These are phyloP conservation scores for Boletus coccyginus DNA, from an alignment of 768 basidiomycete species.

Conservation along the genomic window DNA sequence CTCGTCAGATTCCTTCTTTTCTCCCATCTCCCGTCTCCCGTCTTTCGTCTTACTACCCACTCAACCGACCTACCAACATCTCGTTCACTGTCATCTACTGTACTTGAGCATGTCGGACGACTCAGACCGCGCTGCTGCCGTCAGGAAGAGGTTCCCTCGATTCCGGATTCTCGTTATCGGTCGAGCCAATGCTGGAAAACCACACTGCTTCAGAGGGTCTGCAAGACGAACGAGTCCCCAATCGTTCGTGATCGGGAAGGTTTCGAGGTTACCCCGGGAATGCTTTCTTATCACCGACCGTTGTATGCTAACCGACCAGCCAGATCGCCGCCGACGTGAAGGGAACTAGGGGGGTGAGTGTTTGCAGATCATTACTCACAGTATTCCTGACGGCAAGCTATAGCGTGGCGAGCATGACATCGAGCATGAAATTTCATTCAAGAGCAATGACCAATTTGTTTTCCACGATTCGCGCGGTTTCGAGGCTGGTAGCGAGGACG, in stretches of 20 bases:
- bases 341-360: not conserved
- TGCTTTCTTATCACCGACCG: not conserved
- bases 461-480: too few species aligned
- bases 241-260: constrained; percentile 23
- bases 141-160: constrained; percentile 7
- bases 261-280: constrained; percentile 10
- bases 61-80: too few species aligned
- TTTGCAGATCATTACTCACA: not conserved
- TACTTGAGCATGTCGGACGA: not conserved
- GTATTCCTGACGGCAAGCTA: not conserved
- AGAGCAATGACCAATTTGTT: too few species aligned
- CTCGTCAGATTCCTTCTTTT: too few species aligned
- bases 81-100: not conserved
- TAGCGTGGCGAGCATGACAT: constrained; percentile 12
- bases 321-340: constrained; percentile 2
- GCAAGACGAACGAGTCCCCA: constrained; percentile 34
- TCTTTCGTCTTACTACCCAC: too few species aligned
- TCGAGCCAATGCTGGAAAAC: constrained; percentile 40
- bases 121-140: not conserved
- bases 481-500: too few species aligned
- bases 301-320: too few species aligned
- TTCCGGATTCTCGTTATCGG: constrained; percentile 42
- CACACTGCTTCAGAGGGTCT: constrained; percentile 38
- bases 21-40: not conserved
- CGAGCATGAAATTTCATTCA: not conserved